A percentile compares a stretch with the other conserved stretches of the same genome.
Conservation (phyloP, 2,329 filamentous ascomycete species). For the Cytospora paraplurivora region DNA sequence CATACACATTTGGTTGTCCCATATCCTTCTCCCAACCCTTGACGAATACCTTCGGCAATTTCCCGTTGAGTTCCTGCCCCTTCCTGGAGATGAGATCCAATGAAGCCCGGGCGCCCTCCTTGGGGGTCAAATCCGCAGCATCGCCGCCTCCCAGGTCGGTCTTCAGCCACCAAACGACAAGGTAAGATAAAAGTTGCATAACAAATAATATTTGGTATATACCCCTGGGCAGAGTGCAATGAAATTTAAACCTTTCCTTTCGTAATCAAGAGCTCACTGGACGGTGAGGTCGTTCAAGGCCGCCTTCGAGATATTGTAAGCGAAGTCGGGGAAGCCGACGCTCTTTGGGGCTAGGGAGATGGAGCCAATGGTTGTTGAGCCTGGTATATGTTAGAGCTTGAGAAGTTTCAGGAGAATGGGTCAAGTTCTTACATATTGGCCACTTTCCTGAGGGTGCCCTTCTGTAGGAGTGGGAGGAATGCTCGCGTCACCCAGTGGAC, state of each 20-base stretch:
- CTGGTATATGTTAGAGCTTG: background rate
- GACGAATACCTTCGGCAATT: background rate
- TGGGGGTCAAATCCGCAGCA: background rate
- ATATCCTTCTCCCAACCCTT: background rate
- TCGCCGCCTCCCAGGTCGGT: constrained; percentile 1
- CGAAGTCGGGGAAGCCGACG: constrained; percentile 40
- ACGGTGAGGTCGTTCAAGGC: constrained; percentile 51
- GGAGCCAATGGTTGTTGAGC: constrained; percentile 30
- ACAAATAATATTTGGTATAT: constrained; percentile 27
- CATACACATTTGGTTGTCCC: background rate
- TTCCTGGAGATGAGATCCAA: background rate
- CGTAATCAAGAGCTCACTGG: constrained; percentile 44
- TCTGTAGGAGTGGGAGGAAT: background rate
- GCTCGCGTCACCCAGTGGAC: background rate
- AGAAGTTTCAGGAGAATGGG: background rate
- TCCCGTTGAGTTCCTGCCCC: background rate
- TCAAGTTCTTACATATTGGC: constrained; percentile 43
- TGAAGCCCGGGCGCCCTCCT: background rate
- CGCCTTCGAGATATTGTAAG: constrained; percentile 44
- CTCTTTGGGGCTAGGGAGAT: constrained; percentile 28
- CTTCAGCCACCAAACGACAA: background rate
- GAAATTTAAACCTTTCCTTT: constrained; percentile 47
- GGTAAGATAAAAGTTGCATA: background rate
- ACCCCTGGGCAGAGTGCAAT: constrained; percentile 50
- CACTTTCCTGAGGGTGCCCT: constrained; percentile 41